Evolutionary conservation across 1,139 yeast genomes (phyloP).

Genomic region (Diutina scorzettiae): DNA sequence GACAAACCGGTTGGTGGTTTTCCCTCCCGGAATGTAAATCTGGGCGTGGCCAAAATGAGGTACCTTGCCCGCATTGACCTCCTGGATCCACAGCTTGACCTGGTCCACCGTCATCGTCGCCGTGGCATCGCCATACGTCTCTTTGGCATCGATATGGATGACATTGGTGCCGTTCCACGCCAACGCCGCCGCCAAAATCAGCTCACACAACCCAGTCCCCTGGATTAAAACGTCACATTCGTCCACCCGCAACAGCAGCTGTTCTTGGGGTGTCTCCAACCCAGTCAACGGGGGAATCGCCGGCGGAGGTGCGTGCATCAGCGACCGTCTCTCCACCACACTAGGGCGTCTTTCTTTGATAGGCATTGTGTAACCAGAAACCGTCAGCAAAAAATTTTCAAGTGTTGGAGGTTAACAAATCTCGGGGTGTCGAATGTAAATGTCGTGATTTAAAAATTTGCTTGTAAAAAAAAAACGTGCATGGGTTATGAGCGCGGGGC

Average conservation of each 20-base stretch:
- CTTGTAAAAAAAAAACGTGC: too few species aligned
- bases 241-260: neutral
- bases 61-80: conserved; percentile 40
- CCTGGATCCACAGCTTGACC: conserved; percentile 65
- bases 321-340: conserved; percentile 6
- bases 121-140: conserved; percentile 77
- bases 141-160: conserved; percentile 73
- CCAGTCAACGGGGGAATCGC: conserved; percentile 5
- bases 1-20: conserved; percentile 31
- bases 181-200: conserved; percentile 83
- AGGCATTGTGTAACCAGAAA: too few species aligned
- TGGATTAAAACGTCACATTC: conserved; percentile 62
- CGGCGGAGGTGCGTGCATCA: conserved; percentile 4
- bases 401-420: too few species aligned
- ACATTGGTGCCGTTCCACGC: conserved; percentile 96
- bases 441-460: too few species aligned
- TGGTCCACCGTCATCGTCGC: conserved; percentile 85
- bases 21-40: conserved; percentile 56
- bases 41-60: conserved; percentile 47
- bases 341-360: conserved; percentile 6
- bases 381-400: too few species aligned
- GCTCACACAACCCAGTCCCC: conserved; percentile 88
- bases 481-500: too few species aligned
- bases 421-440: too few species aligned
- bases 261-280: conserved; percentile 2